These are phyloP conservation scores for Dissophora globulifera DNA, from an alignment of 192 early-diverging fungal genomes.

Conservation along the genomic window DNA sequence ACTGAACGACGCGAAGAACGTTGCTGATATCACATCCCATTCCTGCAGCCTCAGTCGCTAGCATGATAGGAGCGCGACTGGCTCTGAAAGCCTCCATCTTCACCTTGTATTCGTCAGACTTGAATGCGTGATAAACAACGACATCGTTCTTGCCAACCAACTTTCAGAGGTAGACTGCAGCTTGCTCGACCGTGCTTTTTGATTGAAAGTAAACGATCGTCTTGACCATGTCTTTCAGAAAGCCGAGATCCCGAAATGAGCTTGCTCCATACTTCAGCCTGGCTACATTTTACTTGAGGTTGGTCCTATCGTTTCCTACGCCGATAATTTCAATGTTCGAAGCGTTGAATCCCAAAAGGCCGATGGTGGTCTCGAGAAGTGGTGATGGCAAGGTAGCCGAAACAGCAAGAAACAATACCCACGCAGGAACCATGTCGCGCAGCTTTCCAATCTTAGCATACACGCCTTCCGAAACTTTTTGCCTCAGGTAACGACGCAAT, in stretches of 20 bases:
- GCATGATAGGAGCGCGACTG: neutral
- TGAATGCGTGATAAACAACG: neutral
- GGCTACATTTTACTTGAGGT: conserved; percentile 3
- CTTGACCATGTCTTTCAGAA: conserved; percentile 1
- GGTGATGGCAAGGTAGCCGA: too few species aligned
- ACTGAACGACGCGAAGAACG: conserved; percentile 18
- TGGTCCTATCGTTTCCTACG: conserved; percentile 5
- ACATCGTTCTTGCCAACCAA: neutral
- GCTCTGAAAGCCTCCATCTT: neutral
- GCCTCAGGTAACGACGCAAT: too few species aligned
- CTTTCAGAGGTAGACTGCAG: neutral
- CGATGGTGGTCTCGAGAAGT: too few species aligned
- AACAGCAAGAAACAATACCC: too few species aligned
- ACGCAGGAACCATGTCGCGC: too few species aligned
- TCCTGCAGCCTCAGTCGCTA: conserved; percentile 15
- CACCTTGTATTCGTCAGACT: conserved; percentile 13
- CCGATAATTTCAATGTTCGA: too few species aligned
- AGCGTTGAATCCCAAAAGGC: too few species aligned
- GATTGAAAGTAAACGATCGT: conserved; percentile 20
- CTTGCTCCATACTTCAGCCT: neutral
- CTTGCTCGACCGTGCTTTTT: neutral
- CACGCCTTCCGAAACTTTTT: too few species aligned
- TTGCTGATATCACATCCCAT: conserved; percentile 23
- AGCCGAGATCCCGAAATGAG: conserved; percentile 5
- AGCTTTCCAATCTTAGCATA: too few species aligned